A percentile compares a stretch with the other conserved stretches of the same genome.
phyloP scores from a whole-genome alignment of 768 basidiomycete genomes.

The Phlegmacium glaucopus region DNA sequence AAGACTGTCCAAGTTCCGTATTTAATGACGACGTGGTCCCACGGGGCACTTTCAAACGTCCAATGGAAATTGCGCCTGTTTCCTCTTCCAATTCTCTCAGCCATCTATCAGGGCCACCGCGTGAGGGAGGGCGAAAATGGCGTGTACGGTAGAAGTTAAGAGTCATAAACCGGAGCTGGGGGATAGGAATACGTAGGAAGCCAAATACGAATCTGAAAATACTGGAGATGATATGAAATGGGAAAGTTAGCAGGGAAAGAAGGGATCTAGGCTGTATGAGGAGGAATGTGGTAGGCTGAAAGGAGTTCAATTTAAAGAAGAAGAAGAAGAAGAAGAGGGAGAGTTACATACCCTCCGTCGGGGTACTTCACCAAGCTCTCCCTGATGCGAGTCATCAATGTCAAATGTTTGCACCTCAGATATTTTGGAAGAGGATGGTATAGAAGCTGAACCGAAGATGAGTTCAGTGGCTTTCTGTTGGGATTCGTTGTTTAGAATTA shows the following conservation, averaged over 20 bases:
- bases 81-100: constrained; percentile 80
- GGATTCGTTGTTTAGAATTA: neutral
- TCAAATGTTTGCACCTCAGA: constrained; percentile 37
- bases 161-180: constrained; percentile 48
- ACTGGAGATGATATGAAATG: constrained; percentile 55
- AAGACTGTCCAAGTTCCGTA: constrained; percentile 45
- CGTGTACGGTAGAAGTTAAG: constrained; percentile 44
- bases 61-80: constrained; percentile 68
- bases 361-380: constrained; percentile 11
- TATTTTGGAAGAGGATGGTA: constrained; percentile 6
- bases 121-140: constrained; percentile 29
- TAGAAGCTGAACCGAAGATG: constrained; percentile 42
- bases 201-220: constrained; percentile 66
- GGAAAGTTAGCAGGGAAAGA: constrained; percentile 51
- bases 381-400: constrained; percentile 50
- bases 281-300: constrained; percentile 12
- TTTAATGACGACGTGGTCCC: constrained; percentile 32
- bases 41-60: constrained; percentile 31
- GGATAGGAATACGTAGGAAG: constrained; percentile 65
- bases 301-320: constrained; percentile 7
- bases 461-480: constrained; percentile 55
- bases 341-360: constrained; percentile 13
- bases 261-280: constrained; percentile 33
- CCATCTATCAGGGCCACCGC: constrained; percentile 72
- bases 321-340: constrained; percentile 5